These are phyloP conservation scores for Collybia sordida DNA, from an alignment of 768 basidiomycete genomes.

Conservation along the genomic window DNA sequence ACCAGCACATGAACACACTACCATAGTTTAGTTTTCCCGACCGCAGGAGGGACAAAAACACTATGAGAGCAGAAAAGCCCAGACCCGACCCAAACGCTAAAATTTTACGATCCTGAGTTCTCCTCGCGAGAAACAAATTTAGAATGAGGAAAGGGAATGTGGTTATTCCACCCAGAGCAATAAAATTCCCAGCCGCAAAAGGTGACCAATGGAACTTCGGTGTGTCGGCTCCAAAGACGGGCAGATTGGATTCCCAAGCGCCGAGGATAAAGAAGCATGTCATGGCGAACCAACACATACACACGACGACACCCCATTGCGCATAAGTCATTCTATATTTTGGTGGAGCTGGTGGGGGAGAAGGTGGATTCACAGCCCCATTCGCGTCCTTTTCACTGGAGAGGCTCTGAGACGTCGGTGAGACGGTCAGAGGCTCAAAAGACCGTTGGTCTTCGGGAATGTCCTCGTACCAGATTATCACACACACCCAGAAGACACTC, in stretches of 20 bases:
- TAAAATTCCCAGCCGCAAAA: constrained; percentile 67
- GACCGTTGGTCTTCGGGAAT: constrained; percentile 19
- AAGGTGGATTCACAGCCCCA: constrained; percentile 19
- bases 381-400: background rate
- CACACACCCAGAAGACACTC: constrained; percentile 47
- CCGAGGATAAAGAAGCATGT: constrained; percentile 70
- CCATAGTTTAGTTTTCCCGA: constrained; percentile 42
- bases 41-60: constrained; percentile 46
- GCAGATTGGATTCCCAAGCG: constrained; percentile 69
- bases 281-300: constrained; percentile 74
- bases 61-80: constrained; percentile 51
- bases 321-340: constrained; percentile 13
- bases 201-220: constrained; percentile 54
- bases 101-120: constrained; percentile 59
- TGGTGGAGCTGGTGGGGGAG: constrained; percentile 16
- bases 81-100: constrained; percentile 52
- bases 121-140: constrained; percentile 56
- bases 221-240: constrained; percentile 49
- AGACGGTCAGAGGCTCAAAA: constrained; percentile 1
- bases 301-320: constrained; percentile 54
- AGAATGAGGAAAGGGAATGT: constrained; percentile 67
- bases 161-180: constrained; percentile 62
- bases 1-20: constrained; percentile 51
- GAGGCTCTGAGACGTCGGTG: background rate
- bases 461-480: constrained; percentile 38